Evolutionary conservation across 768 basidiomycete genomes (phyloP).

Genomic region (Tubosaeta brunneosetosa): DNA sequence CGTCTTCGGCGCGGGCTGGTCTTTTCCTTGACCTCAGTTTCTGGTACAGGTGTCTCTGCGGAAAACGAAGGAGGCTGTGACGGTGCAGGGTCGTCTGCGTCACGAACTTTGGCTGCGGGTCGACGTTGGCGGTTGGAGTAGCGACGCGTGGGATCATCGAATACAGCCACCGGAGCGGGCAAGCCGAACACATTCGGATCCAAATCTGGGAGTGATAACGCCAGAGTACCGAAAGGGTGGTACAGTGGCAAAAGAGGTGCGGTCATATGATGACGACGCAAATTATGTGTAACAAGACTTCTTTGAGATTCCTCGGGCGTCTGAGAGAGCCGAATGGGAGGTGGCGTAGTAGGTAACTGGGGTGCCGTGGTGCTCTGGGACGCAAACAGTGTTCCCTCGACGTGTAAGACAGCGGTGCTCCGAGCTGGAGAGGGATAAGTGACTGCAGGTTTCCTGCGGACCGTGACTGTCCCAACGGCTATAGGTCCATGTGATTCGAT

Average conservation of each 20-base stretch:
- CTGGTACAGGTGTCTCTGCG: constrained; percentile 5
- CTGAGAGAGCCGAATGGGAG: constrained; percentile 9
- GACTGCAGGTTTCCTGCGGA: constrained; percentile 51
- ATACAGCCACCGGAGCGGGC: constrained; percentile 42
- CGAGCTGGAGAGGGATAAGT: constrained; percentile 57
- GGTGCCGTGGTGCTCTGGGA: constrained; percentile 15
- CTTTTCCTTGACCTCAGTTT: constrained; percentile 37
- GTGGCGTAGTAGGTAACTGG: constrained; percentile 9
- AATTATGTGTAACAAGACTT: constrained; percentile 15
- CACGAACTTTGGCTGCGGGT: constrained; percentile 47
- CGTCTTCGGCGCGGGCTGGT: constrained; percentile 49
- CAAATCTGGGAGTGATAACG: constrained; percentile 61
- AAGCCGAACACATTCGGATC: constrained; percentile 56
- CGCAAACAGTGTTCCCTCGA: constrained; percentile 18
- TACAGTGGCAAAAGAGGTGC: constrained; percentile 58
- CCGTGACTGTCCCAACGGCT: constrained; percentile 16
- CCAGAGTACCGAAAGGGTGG: constrained; percentile 60
- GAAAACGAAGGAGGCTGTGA: constrained; percentile 8
- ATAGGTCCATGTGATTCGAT: constrained; percentile 15
- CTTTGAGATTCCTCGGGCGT: constrained; percentile 12
- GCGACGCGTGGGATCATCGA: constrained; percentile 41
- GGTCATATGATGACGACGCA: constrained; percentile 20
- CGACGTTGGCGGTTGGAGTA: constrained; percentile 45
- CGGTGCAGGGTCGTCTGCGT: constrained; percentile 35
- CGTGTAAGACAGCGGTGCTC: constrained; percentile 23